phyloP scores from a whole-genome alignment of 441 rosid genomes.

The Sinapis alba region DNA sequence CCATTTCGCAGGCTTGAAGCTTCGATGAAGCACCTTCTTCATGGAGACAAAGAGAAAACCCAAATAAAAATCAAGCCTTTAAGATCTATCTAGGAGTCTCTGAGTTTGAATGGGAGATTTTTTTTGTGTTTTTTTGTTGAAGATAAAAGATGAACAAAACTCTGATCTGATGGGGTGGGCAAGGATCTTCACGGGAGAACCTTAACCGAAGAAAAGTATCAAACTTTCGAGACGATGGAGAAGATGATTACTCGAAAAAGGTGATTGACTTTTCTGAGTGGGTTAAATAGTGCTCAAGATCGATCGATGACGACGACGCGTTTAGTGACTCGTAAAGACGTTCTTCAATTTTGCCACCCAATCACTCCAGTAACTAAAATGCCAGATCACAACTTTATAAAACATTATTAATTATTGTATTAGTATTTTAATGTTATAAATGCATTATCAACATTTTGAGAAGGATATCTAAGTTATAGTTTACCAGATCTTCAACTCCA shows the following conservation, averaged over 20 bases:
- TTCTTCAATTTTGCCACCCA: neutral
- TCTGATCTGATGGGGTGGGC: constrained; percentile 21
- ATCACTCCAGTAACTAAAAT: neutral
- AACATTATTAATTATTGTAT: neutral
- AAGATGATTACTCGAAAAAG: neutral
- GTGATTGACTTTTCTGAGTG: neutral
- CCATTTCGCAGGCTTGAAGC: constrained; percentile 93
- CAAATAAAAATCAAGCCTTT: constrained; percentile 13
- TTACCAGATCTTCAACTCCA: neutral
- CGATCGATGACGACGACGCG: constrained; percentile 27
- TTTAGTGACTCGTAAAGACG: neutral
- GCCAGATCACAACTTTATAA: neutral
- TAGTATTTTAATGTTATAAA: neutral
- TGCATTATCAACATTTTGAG: neutral
- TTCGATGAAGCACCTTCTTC: constrained; percentile 57
- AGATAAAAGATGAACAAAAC: neutral
- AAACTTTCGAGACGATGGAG: constrained; percentile 1
- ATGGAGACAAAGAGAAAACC: neutral
- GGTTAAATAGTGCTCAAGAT: constrained; percentile 7
- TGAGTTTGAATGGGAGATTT: constrained; percentile 2
- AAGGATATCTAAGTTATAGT: neutral
- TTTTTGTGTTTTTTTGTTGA: neutral
- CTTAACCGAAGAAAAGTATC: constrained; percentile 24
- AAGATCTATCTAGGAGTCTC: neutral
- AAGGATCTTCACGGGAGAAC: constrained; percentile 6